Percentiles rank a stretch among this genome's conserved stretches.
phyloP scores from a whole-genome alignment of 2,329 filamentous ascomycete species.

The Aspergillus sclerotialis region DNA sequence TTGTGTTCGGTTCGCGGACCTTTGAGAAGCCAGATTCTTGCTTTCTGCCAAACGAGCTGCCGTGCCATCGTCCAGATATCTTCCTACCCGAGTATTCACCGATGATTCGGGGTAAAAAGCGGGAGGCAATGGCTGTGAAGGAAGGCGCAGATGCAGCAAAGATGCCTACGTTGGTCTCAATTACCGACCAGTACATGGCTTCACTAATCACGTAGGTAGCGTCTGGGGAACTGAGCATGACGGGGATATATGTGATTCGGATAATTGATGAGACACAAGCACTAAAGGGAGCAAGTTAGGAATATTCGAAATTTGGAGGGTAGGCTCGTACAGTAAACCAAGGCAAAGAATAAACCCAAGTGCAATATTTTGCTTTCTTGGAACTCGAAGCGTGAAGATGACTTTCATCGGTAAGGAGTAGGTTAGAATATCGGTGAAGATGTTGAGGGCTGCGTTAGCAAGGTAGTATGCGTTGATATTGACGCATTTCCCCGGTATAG shows the following conservation, averaged over 20 bases:
- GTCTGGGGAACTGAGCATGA: slow-evolving; percentile 33
- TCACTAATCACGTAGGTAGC: slow-evolving; percentile 30
- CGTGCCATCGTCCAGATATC: slow-evolving; percentile 18
- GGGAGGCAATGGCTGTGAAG: slow-evolving; percentile 34
- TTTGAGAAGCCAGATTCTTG: slow-evolving; percentile 22
- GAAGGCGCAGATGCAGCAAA: slow-evolving; percentile 37
- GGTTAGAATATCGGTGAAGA: slow-evolving; percentile 52
- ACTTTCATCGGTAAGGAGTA: slow-evolving; percentile 46
- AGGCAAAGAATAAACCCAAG: slow-evolving; percentile 45
- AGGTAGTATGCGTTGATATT: slow-evolving; percentile 46
- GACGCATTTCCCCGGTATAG: slow-evolving; percentile 35
- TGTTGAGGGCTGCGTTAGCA: slow-evolving; percentile 53
- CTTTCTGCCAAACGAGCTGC: slow-evolving; percentile 9
- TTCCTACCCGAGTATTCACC: slow-evolving; percentile 23
- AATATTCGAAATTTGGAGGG: background rate
- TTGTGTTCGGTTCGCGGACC: slow-evolving; percentile 14
- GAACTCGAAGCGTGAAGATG: slow-evolving; percentile 41
- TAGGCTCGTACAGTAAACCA: slow-evolving; percentile 36
- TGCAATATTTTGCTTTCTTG: slow-evolving; percentile 40
- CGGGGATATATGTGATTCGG: slow-evolving; percentile 40
- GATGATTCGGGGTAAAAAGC: slow-evolving; percentile 38
- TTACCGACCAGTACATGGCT: slow-evolving; percentile 41
- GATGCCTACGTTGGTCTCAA: slow-evolving; percentile 38
- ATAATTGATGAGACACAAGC: slow-evolving; percentile 43
- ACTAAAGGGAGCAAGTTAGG: slow-evolving; percentile 15